Percentiles rank a stretch among this genome's conserved stretches.
Evolutionary conservation across 2,329 filamentous ascomycete species (phyloP).

Genomic region (Scleromitrula shiraiana): DNA sequence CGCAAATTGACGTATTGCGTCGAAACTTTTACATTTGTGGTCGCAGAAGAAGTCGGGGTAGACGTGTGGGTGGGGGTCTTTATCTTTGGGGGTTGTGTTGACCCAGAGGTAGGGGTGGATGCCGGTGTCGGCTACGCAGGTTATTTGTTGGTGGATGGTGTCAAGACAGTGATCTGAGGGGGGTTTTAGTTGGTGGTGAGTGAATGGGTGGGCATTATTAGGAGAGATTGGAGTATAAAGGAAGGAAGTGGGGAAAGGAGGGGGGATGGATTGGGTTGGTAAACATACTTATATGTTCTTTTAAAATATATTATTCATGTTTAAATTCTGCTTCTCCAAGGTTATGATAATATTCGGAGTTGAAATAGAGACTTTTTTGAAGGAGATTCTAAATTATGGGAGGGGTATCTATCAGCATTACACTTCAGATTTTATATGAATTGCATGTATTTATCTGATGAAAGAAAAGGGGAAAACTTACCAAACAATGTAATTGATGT

Average conservation of each 20-base stretch:
- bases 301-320: conserved; percentile 41
- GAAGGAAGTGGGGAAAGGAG: too few relatives aligned
- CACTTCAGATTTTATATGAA: too few relatives aligned
- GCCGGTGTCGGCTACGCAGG: conserved; percentile 45
- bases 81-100: too few relatives aligned
- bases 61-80: conserved; percentile 27
- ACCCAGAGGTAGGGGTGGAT: conserved; percentile 47
- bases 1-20: conserved; percentile 43
- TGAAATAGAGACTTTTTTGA: conserved; percentile 43
- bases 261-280: too few relatives aligned
- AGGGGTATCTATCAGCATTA: not conserved
- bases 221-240: not conserved
- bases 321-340: conserved; percentile 38
- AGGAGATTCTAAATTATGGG: conserved; percentile 40
- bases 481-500: conserved; percentile 5
- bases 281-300: conserved; percentile 35
- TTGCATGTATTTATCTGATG: too few relatives aligned
- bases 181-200: too few relatives aligned
- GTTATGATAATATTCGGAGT: conserved; percentile 42
- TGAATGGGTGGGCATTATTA: not conserved
- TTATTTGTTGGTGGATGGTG: conserved; percentile 45
- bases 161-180: conserved; percentile 42
- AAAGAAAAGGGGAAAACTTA: not conserved
- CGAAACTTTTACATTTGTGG: conserved; percentile 45
- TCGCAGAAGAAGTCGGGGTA: conserved; percentile 48